phyloP scores from a whole-genome alignment of 257 asterid species.

The Penstemon davidsonii region DNA sequence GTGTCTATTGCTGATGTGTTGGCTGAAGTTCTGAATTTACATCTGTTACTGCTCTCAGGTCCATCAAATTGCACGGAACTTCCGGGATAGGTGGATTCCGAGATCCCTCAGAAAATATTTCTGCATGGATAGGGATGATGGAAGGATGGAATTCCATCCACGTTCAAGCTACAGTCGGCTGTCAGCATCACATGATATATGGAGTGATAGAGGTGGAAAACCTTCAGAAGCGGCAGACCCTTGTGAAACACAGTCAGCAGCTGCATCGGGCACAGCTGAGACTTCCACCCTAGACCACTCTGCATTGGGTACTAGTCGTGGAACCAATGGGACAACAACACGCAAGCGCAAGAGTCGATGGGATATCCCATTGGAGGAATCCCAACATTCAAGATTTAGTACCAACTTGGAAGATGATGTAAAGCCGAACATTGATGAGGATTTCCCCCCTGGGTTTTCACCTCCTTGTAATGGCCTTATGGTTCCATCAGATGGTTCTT shows the following conservation, averaged over 20 bases:
- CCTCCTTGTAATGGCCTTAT: conserved; percentile 37
- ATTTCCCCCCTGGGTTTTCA: conserved; percentile 68
- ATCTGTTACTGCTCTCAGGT: conserved; percentile 48
- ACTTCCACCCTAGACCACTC: conserved; percentile 38
- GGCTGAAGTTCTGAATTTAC: conserved; percentile 29
- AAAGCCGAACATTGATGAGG: conserved; percentile 39
- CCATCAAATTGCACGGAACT: conserved; percentile 82
- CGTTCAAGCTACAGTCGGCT: conserved; percentile 34
- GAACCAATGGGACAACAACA: conserved; percentile 36
- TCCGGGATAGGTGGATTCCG: conserved; percentile 90
- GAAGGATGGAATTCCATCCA: conserved; percentile 41
- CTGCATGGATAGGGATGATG: conserved; percentile 58
- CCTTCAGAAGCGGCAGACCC: conserved; percentile 40
- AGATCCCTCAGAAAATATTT: conserved; percentile 53
- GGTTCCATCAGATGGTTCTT: conserved; percentile 37
- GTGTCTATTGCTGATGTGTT: background rate
- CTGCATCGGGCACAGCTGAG: conserved; percentile 33
- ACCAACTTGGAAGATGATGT: conserved; percentile 34
- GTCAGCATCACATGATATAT: conserved; percentile 33
- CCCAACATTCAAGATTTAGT: conserved; percentile 38
- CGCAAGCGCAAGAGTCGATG: conserved; percentile 90
- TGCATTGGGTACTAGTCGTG: conserved; percentile 32
- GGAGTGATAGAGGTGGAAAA: conserved; percentile 44
- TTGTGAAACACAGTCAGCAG: conserved; percentile 30
- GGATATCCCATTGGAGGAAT: conserved; percentile 58